Conservation (phyloP, 306 rosid species). For the Quercus cerris region DNA sequence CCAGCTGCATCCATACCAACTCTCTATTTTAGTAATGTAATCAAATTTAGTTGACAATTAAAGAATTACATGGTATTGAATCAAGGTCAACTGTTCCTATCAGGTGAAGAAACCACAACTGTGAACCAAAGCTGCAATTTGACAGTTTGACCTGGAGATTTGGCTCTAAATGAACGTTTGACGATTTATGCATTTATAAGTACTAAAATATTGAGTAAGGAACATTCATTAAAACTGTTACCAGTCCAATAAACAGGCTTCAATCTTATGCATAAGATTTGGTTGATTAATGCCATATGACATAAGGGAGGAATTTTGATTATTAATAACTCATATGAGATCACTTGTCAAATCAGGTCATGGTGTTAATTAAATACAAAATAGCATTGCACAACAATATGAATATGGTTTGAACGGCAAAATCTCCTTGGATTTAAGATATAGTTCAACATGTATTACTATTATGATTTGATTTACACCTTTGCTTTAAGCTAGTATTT, state of each 20-base stretch:
- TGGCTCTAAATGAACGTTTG: not conserved
- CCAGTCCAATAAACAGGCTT: not conserved
- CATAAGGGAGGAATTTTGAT: not conserved
- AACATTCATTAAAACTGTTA: not conserved
- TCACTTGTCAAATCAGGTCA: not conserved
- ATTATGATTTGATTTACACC: not conserved
- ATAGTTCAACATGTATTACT: not conserved
- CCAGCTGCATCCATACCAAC: constrained; percentile 57
- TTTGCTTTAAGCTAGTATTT: not conserved
- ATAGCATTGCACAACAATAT: not conserved
- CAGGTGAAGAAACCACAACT: not conserved
- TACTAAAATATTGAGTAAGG: not conserved
- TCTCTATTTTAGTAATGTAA: not conserved
- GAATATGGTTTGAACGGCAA: not conserved
- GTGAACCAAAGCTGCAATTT: not conserved
- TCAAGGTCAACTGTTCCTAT: not conserved
- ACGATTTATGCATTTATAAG: not conserved
- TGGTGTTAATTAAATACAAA: not conserved
- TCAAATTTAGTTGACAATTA: not conserved
- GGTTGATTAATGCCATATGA: not conserved
- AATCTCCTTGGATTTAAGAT: not conserved
- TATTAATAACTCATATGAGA: not conserved
- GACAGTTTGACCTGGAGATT: not conserved
- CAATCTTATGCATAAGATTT: not conserved
- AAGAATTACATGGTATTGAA: not conserved